phyloP scores from a whole-genome alignment of 345 rosid genomes.

The Lepidium sativum region DNA sequence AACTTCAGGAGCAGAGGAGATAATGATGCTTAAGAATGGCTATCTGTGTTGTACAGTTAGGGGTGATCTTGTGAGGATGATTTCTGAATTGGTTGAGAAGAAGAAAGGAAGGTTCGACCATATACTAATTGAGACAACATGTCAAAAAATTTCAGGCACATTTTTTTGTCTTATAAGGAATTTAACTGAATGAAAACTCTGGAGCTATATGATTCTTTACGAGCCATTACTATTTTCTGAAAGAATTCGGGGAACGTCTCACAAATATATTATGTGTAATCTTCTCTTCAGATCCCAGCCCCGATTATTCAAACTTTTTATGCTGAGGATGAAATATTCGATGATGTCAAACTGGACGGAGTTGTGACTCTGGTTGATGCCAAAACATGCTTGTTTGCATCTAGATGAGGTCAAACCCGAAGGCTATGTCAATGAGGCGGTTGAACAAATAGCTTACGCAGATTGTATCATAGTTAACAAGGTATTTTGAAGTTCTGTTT shows the following conservation, averaged over 20 bases:
- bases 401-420: slow-evolving; percentile 75
- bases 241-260: not conserved
- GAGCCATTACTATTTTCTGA: not conserved
- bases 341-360: slow-evolving; percentile 86
- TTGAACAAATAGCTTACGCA: slow-evolving; percentile 94
- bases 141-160: slow-evolving; percentile 16
- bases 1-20: slow-evolving; percentile 81
- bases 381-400: slow-evolving; percentile 78
- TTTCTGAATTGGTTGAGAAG: slow-evolving; percentile 60
- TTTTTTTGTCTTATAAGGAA: not conserved
- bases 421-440: slow-evolving; percentile 92
- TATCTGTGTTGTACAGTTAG: slow-evolving; percentile 96
- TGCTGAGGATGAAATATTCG: slow-evolving; percentile 71
- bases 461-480: slow-evolving; percentile 85
- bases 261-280: not conserved
- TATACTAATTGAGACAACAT: slow-evolving; percentile 94
- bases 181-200: not conserved
- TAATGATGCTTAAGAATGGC: slow-evolving; percentile 87
- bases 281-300: slow-evolving; percentile 69
- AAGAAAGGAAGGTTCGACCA: slow-evolving; percentile 88
- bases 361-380: slow-evolving; percentile 96
- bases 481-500: slow-evolving; percentile 30
- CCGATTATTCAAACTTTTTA: slow-evolving; percentile 96
- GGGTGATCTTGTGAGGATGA: slow-evolving; percentile 98
- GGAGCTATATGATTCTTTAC: not conserved